Conservation (phyloP, 1,284 basidiomycete species). For the Ceratobasidium sp. region DNA sequence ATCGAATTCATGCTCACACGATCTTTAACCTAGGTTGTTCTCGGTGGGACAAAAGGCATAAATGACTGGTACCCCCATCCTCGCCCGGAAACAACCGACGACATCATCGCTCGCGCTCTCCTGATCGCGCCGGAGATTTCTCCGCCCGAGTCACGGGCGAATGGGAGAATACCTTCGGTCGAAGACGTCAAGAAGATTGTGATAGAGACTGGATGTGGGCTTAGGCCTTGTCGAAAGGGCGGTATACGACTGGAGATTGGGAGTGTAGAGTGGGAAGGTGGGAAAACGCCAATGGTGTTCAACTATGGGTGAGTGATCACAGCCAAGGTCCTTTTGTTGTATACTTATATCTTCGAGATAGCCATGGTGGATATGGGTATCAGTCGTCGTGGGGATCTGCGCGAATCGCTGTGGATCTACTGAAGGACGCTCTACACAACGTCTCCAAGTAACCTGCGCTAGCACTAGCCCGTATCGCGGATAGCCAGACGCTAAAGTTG, state of each 20-base stretch:
- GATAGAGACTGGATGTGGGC: conserved; percentile 73
- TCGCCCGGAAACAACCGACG: conserved; percentile 61
- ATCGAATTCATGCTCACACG: conserved; percentile 50
- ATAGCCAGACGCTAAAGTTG: no score
- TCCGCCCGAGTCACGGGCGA: conserved; percentile 62
- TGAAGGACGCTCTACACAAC: conserved; percentile 54
- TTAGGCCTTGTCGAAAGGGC: conserved; percentile 64
- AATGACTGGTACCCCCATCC: conserved; percentile 75
- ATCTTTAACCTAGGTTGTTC: conserved; percentile 63
- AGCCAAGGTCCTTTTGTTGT: no score
- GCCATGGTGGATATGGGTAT: conserved; percentile 74
- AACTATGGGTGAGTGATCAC: conserved; percentile 63
- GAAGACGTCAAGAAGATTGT: conserved; percentile 74
- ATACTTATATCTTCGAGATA: conserved; percentile 49
- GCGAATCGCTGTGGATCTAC: conserved; percentile 66
- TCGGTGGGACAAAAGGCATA: conserved; percentile 72
- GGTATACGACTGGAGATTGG: conserved; percentile 63
- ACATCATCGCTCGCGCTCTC: conserved; percentile 71
- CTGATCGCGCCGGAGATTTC: conserved; percentile 75
- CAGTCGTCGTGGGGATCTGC: conserved; percentile 81
- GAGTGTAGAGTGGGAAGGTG: conserved; percentile 50
- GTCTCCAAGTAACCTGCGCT: no score
- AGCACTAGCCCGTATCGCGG: no score
- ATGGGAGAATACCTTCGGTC: conserved; percentile 64
- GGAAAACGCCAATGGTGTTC: conserved; percentile 59